A percentile compares a stretch with the other conserved stretches of the same genome.
Conservation (phyloP, 257 asterid species). For the Coffea canephora region DNA sequence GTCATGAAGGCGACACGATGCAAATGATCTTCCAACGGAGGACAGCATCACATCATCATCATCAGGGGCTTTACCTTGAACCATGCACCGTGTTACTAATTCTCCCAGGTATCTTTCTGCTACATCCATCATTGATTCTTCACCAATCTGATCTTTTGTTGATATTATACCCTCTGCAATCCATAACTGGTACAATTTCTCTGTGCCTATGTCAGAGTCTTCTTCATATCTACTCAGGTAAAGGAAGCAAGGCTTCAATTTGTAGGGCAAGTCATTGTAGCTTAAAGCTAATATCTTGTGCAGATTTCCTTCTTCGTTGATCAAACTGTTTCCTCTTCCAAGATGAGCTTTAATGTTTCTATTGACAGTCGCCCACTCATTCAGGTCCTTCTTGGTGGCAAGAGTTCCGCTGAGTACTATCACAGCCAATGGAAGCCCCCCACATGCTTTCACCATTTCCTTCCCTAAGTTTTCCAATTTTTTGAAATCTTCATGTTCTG, state of each 20-base stretch:
- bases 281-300: conserved; percentile 6
- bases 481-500: not conserved
- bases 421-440: conserved; percentile 12
- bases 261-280: conserved; percentile 14
- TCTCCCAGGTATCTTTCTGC: conserved; percentile 7
- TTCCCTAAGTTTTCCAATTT: not conserved
- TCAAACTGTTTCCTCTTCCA: not conserved
- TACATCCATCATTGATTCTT: conserved; percentile 9
- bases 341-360: not conserved
- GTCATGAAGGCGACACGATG: conserved; percentile 2
- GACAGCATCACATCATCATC: too few species aligned
- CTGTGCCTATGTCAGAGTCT: not conserved
- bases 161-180: conserved; percentile 7
- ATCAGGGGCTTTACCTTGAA: not conserved
- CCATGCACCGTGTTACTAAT: not conserved
- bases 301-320: not conserved
- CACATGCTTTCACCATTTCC: conserved; percentile 7
- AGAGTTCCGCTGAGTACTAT: conserved; percentile 17
- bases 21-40: not conserved
- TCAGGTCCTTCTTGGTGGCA: not conserved
- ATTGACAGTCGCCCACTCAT: conserved; percentile 5
- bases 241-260: conserved; percentile 15
- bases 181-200: conserved; percentile 13
- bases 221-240: conserved; percentile 11
- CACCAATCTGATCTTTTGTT: not conserved